Evolutionary conservation across 495 filamentous ascomycete genomes (phyloP).

Genomic region (Sordaria brevicollis): DNA sequence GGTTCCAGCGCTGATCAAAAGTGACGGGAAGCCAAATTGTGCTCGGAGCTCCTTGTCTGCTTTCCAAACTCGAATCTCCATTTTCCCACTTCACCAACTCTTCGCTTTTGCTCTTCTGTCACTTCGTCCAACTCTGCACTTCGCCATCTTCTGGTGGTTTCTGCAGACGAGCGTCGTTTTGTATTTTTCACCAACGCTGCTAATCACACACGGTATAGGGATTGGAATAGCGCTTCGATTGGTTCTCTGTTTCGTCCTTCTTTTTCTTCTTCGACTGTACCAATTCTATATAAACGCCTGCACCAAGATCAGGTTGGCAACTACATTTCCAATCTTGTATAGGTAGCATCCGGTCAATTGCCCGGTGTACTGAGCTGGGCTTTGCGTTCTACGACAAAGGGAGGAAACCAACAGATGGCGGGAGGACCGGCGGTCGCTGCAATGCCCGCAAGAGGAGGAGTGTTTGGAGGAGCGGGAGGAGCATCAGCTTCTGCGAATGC

Average conservation of each 20-base stretch:
- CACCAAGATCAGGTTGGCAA: neutral
- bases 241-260: neutral
- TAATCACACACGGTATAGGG: neutral
- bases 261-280: neutral
- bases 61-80: neutral
- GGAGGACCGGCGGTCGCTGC: conserved; percentile 5
- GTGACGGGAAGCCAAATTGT: neutral
- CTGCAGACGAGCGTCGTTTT: neutral
- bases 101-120: neutral
- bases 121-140: neutral
- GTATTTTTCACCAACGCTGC: neutral
- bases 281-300: neutral
- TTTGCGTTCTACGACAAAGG: neutral
- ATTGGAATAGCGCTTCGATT: neutral
- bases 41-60: neutral
- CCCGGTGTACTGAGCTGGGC: neutral
- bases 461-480: neutral
- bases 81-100: neutral
- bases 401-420: conserved; percentile 8
- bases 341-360: neutral
- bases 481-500: neutral
- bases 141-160: neutral
- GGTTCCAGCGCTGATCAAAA: neutral
- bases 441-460: conserved; percentile 3
- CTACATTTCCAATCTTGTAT: neutral